These are phyloP conservation scores for Apiospora koreana DNA, from an alignment of 2,329 filamentous ascomycete genomes.

Conservation along the genomic window DNA sequence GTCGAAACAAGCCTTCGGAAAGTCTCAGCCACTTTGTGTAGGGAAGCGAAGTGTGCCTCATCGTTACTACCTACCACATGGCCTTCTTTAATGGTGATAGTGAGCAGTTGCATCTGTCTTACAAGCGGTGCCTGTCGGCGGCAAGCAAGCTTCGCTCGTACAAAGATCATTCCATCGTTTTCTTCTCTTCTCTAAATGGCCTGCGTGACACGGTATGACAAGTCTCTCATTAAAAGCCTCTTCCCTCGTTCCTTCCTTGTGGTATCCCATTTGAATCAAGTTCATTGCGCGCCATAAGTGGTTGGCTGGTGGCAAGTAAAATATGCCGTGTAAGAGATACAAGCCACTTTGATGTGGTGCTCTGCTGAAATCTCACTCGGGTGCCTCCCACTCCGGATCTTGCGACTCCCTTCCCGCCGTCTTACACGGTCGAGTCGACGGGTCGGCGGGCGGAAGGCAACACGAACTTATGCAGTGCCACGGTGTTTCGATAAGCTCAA, in stretches of 20 bases:
- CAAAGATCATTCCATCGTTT: not conserved
- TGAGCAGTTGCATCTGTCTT: not conserved
- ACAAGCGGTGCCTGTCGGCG: not conserved
- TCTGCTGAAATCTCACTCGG: not conserved
- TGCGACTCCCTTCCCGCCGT: not conserved
- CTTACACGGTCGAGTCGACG: not conserved
- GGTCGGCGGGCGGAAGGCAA: not conserved
- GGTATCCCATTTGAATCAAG: not conserved
- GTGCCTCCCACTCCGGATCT: not conserved
- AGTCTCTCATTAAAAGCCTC: not conserved
- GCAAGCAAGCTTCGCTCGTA: not conserved
- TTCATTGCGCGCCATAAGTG: not conserved
- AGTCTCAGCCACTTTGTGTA: constrained; percentile 14
- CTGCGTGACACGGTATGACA: not conserved
- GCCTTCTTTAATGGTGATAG: not conserved
- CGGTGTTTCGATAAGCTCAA: not conserved
- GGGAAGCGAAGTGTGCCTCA: not conserved
- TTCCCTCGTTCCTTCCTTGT: not conserved
- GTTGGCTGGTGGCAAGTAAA: not conserved
- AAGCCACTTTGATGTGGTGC: not conserved
- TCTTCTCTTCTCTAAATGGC: not conserved
- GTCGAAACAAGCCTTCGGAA: constrained; percentile 5
- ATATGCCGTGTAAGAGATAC: not conserved
- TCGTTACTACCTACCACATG: not conserved
- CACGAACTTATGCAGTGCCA: not conserved